Evolutionary conservation across 2,329 filamentous ascomycete species (phyloP), one percentile per base, ranked within the genome.

Genomic region (Byssothecium circinans): DNA sequence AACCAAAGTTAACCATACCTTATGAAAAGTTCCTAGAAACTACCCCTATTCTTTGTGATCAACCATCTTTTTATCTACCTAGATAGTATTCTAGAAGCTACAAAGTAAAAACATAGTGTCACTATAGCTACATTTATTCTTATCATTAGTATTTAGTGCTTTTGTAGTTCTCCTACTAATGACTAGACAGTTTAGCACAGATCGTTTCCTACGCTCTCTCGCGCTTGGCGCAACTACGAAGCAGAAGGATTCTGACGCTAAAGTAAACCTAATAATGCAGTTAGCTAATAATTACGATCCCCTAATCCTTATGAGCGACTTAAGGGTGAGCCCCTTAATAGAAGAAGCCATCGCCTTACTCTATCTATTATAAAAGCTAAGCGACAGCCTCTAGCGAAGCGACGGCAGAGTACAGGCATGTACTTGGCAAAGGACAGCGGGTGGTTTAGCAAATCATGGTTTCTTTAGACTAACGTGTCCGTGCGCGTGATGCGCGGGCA

Each of bases 11-110:
- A 10, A 25, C 23, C 23, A 25, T 10, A 50, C 47, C 47, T 45
- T 29, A 50, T 37, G 47, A 46, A 50, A 50, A 46, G 47, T 50
- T 50, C 43, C 47, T n/a, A 46, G 47, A 50, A 46, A 50, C 37
- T 50, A 33, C 47, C 47, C 23, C 42, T 25, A 50, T 46, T 49
- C 46, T 35, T 49, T 44, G 41, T 44, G 27, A 49, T 18, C 22
- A 25, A 5, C 23, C 23, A 49, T 40, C 47, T 46, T 50, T 42
- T 50, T 30, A 50, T 46, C 47, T 42, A 23, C 37, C 25, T 41
- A 22, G 38, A 50, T 46, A 18, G 38, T 39, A 42, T 30, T 50
- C 47, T 41, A 19, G 47, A 46, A 46, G 38, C 47, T 50, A 50
- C 30, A 42, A 42, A 42, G 36, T 23, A 30, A 50, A 50, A 50